Conservation (phyloP, 306 rosid genomes). For the Urtica urens region DNA sequence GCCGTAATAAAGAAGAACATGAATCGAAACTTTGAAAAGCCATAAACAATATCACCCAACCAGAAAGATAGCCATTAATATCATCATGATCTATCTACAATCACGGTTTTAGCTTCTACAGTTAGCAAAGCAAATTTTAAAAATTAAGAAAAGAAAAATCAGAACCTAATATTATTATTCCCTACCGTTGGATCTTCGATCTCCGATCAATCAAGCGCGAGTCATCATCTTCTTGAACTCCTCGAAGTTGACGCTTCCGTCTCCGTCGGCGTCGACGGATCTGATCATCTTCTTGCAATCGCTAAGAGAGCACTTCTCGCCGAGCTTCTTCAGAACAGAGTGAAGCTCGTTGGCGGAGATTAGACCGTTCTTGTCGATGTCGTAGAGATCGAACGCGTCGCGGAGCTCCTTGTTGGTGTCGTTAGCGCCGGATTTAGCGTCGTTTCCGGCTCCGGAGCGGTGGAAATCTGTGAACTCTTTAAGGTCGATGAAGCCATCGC, state of each 20-base stretch:
- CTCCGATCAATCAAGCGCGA: slow-evolving; percentile 7
- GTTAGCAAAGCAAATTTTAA: slow-evolving; percentile 2
- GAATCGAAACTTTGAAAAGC: neutral
- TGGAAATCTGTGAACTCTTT: slow-evolving; percentile 65
- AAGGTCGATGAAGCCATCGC: slow-evolving; percentile 71
- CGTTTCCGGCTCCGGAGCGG: neutral
- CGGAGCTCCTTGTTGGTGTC: slow-evolving; percentile 45
- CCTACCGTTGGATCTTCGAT: slow-evolving; percentile 1
- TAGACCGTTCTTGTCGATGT: slow-evolving; percentile 75
- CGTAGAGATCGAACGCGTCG: slow-evolving; percentile 80
- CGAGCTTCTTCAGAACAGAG: slow-evolving; percentile 49
- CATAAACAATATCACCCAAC: neutral
- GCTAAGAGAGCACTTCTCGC: slow-evolving; percentile 61
- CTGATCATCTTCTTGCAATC: slow-evolving; percentile 70
- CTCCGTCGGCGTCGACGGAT: slow-evolving; percentile 85
- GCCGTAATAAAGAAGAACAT: neutral
- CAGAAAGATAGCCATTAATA: neutral
- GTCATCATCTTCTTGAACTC: slow-evolving; percentile 98
- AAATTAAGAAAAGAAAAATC: too few relatives aligned
- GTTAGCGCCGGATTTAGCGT: neutral
- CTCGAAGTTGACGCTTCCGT: slow-evolving; percentile 72
- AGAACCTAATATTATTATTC: neutral
- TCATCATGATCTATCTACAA: neutral
- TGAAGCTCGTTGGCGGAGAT: slow-evolving; percentile 70
- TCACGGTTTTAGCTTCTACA: neutral